Conservation (phyloP, 176 grass and related monocot species). For the Stipa capillata region DNA sequence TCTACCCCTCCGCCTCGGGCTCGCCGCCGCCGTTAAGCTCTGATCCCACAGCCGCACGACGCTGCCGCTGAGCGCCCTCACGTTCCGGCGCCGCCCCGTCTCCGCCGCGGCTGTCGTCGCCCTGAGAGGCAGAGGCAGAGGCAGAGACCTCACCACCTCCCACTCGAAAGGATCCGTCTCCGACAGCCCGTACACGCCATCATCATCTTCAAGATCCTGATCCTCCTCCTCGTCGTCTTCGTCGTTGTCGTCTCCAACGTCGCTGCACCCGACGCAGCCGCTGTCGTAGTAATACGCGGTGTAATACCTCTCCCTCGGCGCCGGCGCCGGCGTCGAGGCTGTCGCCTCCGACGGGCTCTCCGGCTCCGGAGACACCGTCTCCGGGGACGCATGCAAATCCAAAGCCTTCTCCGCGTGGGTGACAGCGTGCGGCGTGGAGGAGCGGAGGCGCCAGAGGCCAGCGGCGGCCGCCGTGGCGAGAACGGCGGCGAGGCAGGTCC, state of each 20-base stretch:
- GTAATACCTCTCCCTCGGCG: slow-evolving; percentile 58
- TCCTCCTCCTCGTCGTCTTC: not conserved
- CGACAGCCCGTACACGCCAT: not conserved
- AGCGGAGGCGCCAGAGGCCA: slow-evolving; percentile 59
- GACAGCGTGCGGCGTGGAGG: not conserved
- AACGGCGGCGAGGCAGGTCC: slow-evolving; percentile 50
- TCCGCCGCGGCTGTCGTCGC: not conserved
- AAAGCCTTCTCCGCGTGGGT: not conserved
- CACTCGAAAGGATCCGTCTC: not conserved
- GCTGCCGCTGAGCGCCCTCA: slow-evolving; percentile 29
- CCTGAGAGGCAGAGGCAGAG: not conserved
- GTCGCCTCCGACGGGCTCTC: not conserved
- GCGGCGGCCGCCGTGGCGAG: slow-evolving; percentile 47
- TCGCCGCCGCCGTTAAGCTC: not conserved
- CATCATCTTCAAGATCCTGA: not conserved
- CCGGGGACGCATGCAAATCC: not conserved
- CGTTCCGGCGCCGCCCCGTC: slow-evolving; percentile 12
- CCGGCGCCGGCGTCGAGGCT: not conserved
- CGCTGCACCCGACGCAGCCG: slow-evolving; percentile 27
- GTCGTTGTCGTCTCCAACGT: not conserved
- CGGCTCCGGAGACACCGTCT: not conserved
- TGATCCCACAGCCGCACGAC: slow-evolving; percentile 60
- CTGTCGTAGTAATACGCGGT: slow-evolving; percentile 39
- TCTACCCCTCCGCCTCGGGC: slow-evolving; percentile 10
- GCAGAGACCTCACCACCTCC: not conserved